phyloP scores from a whole-genome alignment of 116 monocot genomes.

The Thalassia testudinum region DNA sequence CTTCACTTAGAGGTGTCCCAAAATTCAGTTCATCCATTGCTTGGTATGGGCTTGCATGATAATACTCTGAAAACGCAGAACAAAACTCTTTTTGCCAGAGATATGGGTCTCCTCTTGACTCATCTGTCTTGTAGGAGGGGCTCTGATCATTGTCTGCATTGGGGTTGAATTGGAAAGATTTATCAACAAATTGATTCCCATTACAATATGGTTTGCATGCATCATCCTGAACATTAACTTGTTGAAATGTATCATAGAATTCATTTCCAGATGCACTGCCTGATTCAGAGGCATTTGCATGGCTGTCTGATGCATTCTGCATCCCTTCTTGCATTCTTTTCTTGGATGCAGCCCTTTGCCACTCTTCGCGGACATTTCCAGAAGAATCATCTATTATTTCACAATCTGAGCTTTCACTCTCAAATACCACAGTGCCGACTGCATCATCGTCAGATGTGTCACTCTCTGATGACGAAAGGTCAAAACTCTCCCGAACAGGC shows the following conservation, averaged over 20 bases:
- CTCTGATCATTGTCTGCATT: background rate
- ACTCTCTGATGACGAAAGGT: slow-evolving; percentile 15
- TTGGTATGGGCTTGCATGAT: background rate
- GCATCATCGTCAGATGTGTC: slow-evolving; percentile 6
- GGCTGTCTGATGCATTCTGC: slow-evolving; percentile 7
- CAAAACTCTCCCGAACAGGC: background rate
- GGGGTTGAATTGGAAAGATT: background rate
- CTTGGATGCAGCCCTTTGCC: slow-evolving; percentile 58
- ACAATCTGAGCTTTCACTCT: slow-evolving; percentile 61
- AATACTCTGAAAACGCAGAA: background rate
- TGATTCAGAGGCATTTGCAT: slow-evolving; percentile 15
- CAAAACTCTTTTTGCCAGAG: background rate
- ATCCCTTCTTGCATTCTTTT: slow-evolving; percentile 11
- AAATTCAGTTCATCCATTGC: background rate
- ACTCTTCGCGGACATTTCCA: slow-evolving; percentile 50
- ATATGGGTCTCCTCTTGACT: background rate
- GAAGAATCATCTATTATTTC: slow-evolving; percentile 67
- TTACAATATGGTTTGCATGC: background rate
- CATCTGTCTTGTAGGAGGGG: background rate
- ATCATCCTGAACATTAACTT: background rate
- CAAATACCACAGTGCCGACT: slow-evolving; percentile 8
- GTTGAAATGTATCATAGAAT: slow-evolving; percentile 5
- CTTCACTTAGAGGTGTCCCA: background rate
- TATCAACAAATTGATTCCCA: background rate
- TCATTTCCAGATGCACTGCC: slow-evolving; percentile 12